Base-by-base conservation (phyloP, 306 rosid species). In the Pterocarpus santalinus region DNA sequence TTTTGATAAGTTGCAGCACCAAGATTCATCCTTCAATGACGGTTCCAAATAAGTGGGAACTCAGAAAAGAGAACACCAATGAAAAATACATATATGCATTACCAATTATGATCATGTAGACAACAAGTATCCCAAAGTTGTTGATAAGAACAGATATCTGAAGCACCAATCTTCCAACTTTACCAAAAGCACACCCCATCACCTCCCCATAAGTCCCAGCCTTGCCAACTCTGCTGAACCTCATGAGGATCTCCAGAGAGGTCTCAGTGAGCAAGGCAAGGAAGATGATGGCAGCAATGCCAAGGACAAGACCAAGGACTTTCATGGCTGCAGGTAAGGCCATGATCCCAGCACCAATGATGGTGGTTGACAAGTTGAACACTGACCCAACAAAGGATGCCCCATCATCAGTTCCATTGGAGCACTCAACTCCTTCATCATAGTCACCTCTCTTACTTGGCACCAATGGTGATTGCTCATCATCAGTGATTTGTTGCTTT, bases 261-360 rank as follows among this genome's bases (percentile, higher is more conserved):
- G 87, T 82, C 57, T 86, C 80, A 0, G 90, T 73, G 38, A 91
- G 85, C 47, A 91, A 30, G 8, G 93, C 93, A 16, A 91, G 87
- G 17, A 91, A 83, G 17, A 85, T 28, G 5, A 91, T 83, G 14
- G 86, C 70, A 10, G 65, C 73, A 44, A 89, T 76, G 36, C 96
- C 96, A 17, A 77, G 39, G 2, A 79, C 83, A 4, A 86, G 80
- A 0, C 96, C 96, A 33, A 91, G 65, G n/a, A 89, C 93, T 70
- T 89, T 91, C 85, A 91, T 88, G 71, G 96, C 88, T 43, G 96
- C 89, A 3, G 96, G 96, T 53, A 91, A 79, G 15, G 93, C 90
- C 93, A 91, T 91, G 80, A 91, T 91, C 13, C 96, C 96, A 44
- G 96, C 96, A 1, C 96, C 96, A 56, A 91, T 91, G 15, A 89